Base-by-base conservation (phyloP, 2,329 filamentous ascomycete genomes). In the Juglanconis juglandina region DNA sequence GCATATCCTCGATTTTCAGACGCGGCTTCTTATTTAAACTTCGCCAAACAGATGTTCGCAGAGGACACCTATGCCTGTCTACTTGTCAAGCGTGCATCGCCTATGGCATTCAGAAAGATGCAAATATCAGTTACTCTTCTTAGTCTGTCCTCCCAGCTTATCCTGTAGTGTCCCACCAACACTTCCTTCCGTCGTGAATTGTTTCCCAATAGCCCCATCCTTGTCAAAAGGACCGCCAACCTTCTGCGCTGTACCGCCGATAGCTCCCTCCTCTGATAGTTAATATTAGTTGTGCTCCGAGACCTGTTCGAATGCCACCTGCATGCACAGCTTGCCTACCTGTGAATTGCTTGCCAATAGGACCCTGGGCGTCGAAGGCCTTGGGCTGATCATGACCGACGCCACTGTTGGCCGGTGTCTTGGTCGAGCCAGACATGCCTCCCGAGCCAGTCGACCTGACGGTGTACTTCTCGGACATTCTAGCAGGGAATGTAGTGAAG, bases 271-370 rank as follows among this genome's bases (percentile, higher is more conserved):
- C 42, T 76, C 76, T 79, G 17, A 1, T 5, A 2, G 0, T 7
- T 7, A 0, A 13, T 41, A 42, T 63, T 24, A 61, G 57, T 7
- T 13, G 3, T n/a, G 33, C 35, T n/a, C 14, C 10, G 24, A 59
- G 34, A 57, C 17, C 17, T 7, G 14, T 5, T 24, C 24, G 24
- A 24, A 24, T 24, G 24, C 24, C 24, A 24, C 24, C 24, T 24
- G 24, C 24, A 24, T 24, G 24, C 24, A 24, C 24, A 24, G 24
- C 24, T 44, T 14, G 14, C 59, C 52, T 68, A 80, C 78, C 76
- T 4, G 79, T 85, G 66, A 85, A 85, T 30, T 84, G 80, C 65
- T 81, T 82, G 24, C 83, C 82, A 39, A 85, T 76, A 0, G 76
- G 71, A 5, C 82, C 82, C 1, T 77, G 70, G 1, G 76, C 78